Base-by-base conservation (phyloP, 1,284 basidiomycete genomes). In the Cutaneotrichosporon spelunceum region DNA sequence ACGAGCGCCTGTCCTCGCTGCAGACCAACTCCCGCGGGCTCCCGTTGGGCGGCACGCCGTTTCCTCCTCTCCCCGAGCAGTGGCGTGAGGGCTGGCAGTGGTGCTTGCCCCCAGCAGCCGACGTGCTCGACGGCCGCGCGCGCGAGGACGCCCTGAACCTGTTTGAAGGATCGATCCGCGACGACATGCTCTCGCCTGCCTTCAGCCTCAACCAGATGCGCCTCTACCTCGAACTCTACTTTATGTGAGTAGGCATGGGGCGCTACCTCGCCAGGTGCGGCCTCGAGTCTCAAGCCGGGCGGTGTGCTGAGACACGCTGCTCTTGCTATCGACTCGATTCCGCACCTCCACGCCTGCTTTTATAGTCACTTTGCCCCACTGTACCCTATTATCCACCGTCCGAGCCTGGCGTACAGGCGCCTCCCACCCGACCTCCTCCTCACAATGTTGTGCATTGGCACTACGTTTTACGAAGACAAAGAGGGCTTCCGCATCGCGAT, bases 171-270 rank as follows among this genome's bases (percentile, higher is more conserved):
- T 30, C 19, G 14, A 21, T 50, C 8, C 56, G 61, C 44, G 44
- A 44, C 29, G 61, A 63, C 42, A 54, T 52, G 50, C 36, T 57
- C n/a, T n/a, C 49, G 4, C 60, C 54, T 24, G 57, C 57, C 3
- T 54, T 54, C 34, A 44, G 45, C 42, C 27, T 59, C 14, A 42
- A 27, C 23, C 61, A 63, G 53, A 70, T 72, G 71, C 56, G 57
- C 29, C 56, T 70, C 23, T 68, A 68, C 52, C 56, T 71, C 21
- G 69, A 70, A 49, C 59, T 72, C 27, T 70, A 70, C 58, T 72
- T 67, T 56, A 56, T 68, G 68, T 68, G 53, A 62, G 63, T 62
- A 23, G 52, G 48, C 48, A 50, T 50, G 48, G 34, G 34, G n/a
- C 27, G 48, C 48, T 50, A 42, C 39, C 39, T 42, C 39, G 39